Base-by-base conservation (phyloP, 768 basidiomycete species). In the Mycena belliarum region DNA sequence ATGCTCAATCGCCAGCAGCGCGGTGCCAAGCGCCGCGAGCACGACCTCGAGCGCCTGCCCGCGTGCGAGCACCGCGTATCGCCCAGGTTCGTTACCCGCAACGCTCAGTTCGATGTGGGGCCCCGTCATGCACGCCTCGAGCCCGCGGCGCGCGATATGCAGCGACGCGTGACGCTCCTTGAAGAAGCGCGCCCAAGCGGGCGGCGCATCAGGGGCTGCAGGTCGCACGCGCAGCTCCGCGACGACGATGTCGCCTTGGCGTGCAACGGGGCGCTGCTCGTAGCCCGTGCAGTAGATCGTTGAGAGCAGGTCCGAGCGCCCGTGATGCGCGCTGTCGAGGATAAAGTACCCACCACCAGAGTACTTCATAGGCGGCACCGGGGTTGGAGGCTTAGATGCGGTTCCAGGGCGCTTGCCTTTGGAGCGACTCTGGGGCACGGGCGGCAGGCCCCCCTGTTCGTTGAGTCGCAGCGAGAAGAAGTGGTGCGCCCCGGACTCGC, bases 221-320 rank as follows among this genome's bases (percentile, higher is more conserved):
- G 60, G 59, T 24, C 55, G 59, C 40, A 64, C 25, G 14, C 67
- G 62, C 24, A 68, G 58, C 54, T 68, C 67, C 10, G 67, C 65
- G 41, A 68, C 53, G 33, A 55, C 58, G 44, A 65, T 55, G 57
- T 66, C 65, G 4, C 65, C 64, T 23, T 6, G 3, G 18, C 54
- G 55, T 21, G 50, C 25, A 20, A 15, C 14, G 18, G 51, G 51
- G 18, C 65, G 62, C 41, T 57, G 50, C 29, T 66, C 65, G 49
- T 68, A 65, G 4, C 63, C 58, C 8, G 65, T 66, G 61, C 65
- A 66, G 46, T 66, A 68, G 21, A 68, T 48, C 42, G 65, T 65
- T 24, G 57, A 49, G 42, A 68, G 43, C 26, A 68, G 61, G 44
- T 65, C 63, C 41, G 40, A 35, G n/a, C 59, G 58, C n/a, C 55